Conservation (phyloP, 768 basidiomycete genomes). For the Baorangia bicolor region DNA sequence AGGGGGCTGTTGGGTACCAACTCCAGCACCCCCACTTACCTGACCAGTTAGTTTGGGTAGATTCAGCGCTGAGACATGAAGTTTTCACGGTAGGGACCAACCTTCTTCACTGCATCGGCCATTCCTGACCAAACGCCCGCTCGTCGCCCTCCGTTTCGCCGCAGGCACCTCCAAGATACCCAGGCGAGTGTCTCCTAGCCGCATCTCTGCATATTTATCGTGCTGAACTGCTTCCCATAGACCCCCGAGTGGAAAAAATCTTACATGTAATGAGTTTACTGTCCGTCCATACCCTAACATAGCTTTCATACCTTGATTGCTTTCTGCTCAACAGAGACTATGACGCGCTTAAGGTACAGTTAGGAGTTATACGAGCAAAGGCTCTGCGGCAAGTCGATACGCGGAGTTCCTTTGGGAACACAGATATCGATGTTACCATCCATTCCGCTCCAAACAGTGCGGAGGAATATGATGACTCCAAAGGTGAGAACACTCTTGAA, state of each 20-base stretch:
- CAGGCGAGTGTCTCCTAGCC: slow-evolving; percentile 43
- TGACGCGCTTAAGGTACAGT: slow-evolving; percentile 64
- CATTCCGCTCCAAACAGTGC: background rate
- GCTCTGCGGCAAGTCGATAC: slow-evolving; percentile 22
- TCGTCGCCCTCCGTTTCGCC: background rate
- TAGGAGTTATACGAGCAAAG: slow-evolving; percentile 49
- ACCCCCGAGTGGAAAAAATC: slow-evolving; percentile 57
- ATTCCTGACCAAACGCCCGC: background rate
- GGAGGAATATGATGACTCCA: background rate
- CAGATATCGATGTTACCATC: background rate
- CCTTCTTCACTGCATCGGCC: background rate
- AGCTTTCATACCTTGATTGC: background rate
- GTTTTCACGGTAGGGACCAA: slow-evolving; percentile 50
- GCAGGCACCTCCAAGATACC: slow-evolving; percentile 67
- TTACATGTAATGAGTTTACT: slow-evolving; percentile 27
- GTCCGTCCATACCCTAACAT: background rate
- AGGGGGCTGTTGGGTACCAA: background rate
- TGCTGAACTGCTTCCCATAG: slow-evolving; percentile 34
- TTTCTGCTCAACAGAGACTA: slow-evolving; percentile 54
- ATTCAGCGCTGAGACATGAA: slow-evolving; percentile 42
- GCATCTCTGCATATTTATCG: background rate
- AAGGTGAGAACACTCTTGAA: slow-evolving; percentile 7
- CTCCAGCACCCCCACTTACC: no score
- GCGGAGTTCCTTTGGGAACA: slow-evolving; percentile 10
- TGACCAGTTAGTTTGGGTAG: background rate